Evolutionary conservation across 208 protist genomes (phyloP), one percentile per base, ranked within the genome.

Genomic region (Leptomonas seymouri): DNA sequence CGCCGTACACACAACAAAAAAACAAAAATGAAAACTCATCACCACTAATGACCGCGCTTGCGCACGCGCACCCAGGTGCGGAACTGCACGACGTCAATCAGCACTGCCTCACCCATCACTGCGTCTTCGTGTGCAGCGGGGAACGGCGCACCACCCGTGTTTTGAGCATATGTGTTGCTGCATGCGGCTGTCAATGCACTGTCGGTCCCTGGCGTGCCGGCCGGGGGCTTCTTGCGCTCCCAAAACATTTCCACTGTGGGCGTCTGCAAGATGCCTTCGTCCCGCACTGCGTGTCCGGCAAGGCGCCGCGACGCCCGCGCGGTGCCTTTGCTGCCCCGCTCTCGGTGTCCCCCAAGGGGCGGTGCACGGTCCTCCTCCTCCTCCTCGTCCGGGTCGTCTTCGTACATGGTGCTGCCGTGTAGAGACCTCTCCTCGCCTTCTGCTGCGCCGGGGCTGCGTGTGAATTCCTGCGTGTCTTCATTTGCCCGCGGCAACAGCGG

Each of bases 81-180:
- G 64, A 93, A 93, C 66, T 84, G 89, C 44, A 90, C 83, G 1
- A 95, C 80, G 28, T 95, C 86, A 30, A 95, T 79, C n/a, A 80
- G 68, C 34, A 95, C 84, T 0, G 62, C 60, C 46, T 76, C 71
- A 21, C 63, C 67, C 58, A 61, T 61, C 14, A 56, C 72, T 5
- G 55, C 55, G 21, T 41, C 54, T 2, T 25, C 71, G 30, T 59
- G 41, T 48, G 50, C 42, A 7, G 60, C 16, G 41, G 42, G 54
- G 14, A 20, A 28, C 16, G 39, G 31, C 49, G 49, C 48, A 16
- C 41, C 60, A 16, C 25, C 21, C 3, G 16, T 25, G 20, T 56
- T 20, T 28, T 21, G 27, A 6, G 16, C 21, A 8, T 21, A 63
- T 23, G 7, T 39, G 9, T 15, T 9, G 15, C 18, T 12, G 20